phyloP scores from a whole-genome alignment of 2,329 filamentous ascomycete genomes.

The Drechslerella coelobrocha region DNA sequence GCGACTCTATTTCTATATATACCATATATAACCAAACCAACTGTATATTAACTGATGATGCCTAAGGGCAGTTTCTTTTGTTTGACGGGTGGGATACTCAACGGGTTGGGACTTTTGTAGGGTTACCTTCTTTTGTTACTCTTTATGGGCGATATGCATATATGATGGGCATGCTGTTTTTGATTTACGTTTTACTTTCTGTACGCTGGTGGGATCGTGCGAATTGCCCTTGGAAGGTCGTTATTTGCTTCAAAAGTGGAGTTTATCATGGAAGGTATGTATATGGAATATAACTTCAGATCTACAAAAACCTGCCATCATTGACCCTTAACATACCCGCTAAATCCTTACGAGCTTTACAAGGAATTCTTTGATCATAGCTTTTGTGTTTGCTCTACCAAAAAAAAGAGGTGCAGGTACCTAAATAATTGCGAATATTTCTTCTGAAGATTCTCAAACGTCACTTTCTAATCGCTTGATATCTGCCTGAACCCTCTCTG shows the following conservation, averaged over 20 bases:
- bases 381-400: too few species aligned
- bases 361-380: too few species aligned
- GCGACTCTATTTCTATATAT: constrained; percentile 21
- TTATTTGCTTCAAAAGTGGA: constrained; percentile 24
- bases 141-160: constrained; percentile 3
- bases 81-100: constrained; percentile 18
- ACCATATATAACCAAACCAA: constrained; percentile 38
- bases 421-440: too few species aligned
- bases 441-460: constrained; percentile 4
- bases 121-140: constrained; percentile 12
- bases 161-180: constrained; percentile 1
- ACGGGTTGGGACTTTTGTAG: constrained; percentile 12
- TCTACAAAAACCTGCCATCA: background rate
- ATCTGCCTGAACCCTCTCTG: constrained; percentile 21
- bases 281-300: background rate
- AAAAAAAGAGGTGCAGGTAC: too few species aligned
- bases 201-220: background rate
- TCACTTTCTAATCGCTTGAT: constrained; percentile 23
- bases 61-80: constrained; percentile 21
- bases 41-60: constrained; percentile 50
- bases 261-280: constrained; percentile 3
- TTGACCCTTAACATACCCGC: too few species aligned
- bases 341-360: too few species aligned
- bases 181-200: background rate
- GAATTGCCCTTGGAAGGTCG: background rate